phyloP scores from a whole-genome alignment of 1,139 yeast genomes.

The Protomyces inundatus region DNA sequence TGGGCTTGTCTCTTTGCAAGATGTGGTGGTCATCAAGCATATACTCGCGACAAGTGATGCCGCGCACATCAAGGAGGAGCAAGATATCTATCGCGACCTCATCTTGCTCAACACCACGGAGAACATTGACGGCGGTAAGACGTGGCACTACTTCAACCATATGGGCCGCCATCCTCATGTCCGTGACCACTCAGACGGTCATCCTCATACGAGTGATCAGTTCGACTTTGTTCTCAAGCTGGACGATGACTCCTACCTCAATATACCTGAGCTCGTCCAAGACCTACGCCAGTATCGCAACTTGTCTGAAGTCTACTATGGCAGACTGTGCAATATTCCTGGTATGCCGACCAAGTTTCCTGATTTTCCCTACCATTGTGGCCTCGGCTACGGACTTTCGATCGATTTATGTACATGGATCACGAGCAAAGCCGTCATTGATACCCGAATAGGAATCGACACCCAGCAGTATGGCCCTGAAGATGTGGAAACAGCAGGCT shows the following conservation, averaged over 20 bases:
- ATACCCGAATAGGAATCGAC: not conserved
- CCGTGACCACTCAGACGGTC: not conserved
- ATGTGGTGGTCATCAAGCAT: not conserved
- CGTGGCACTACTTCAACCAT: not conserved
- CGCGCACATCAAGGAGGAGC: not conserved
- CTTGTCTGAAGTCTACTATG: not conserved
- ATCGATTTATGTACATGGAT: not conserved
- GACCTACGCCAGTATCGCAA: not conserved
- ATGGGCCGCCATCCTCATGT: not conserved
- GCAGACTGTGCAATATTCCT: not conserved
- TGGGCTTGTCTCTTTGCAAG: not conserved
- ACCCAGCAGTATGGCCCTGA: not conserved
- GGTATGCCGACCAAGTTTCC: not conserved
- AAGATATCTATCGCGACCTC: not conserved
- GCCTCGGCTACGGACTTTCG: constrained; percentile 4
- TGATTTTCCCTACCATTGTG: constrained; percentile 13
- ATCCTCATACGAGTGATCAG: not conserved
- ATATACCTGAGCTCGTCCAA: constrained; percentile 1
- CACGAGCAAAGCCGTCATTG: not conserved
- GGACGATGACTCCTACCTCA: constrained; percentile 13
- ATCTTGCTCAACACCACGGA: constrained; percentile 2
- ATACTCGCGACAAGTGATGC: not conserved
- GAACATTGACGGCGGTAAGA: constrained; percentile 13
- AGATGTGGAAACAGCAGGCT: not conserved
- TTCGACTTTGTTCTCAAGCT: constrained; percentile 13